Evolutionary conservation across 495 filamentous ascomycete genomes (phyloP).

Genomic region (Tirmania nivea): DNA sequence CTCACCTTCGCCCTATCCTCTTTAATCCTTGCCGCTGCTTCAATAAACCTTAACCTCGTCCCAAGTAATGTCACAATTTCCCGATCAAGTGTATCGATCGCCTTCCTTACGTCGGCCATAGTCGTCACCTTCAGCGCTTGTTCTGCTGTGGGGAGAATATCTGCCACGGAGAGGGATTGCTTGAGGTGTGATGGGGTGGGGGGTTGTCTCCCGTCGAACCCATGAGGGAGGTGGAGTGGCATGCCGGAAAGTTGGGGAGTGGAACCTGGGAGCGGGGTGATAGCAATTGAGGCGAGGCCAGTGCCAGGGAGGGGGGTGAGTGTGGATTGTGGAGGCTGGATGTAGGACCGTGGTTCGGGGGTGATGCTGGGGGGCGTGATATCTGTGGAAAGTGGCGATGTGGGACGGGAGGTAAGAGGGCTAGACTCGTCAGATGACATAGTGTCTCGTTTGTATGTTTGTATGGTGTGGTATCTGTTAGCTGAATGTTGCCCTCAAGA

Average conservation of each 20-base stretch:
- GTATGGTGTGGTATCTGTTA: background rate
- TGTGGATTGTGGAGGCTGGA: background rate
- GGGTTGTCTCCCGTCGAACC: background rate
- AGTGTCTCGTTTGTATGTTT: background rate
- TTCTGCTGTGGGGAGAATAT: background rate
- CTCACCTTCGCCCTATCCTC: constrained; percentile 9
- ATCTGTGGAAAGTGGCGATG: background rate
- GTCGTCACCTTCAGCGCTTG: constrained; percentile 2
- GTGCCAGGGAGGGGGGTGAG: background rate
- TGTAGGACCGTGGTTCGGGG: background rate
- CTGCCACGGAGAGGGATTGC: constrained; percentile 2
- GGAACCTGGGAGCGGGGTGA: background rate
- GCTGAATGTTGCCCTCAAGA: background rate
- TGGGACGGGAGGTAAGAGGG: background rate
- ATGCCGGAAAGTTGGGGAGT: too few relatives aligned
- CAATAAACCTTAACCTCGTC: constrained; percentile 17
- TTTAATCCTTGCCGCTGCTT: constrained; percentile 18
- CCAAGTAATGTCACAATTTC: constrained; percentile 17
- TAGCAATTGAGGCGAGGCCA: background rate
- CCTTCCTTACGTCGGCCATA: constrained; percentile 15
- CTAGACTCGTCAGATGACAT: background rate
- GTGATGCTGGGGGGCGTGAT: background rate
- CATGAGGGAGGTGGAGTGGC: too few relatives aligned
- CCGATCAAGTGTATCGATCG: constrained; percentile 15
- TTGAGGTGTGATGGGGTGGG: background rate